These are phyloP conservation scores for Balakata baccata DNA, from an alignment of 345 rosid genomes.

Conservation along the genomic window DNA sequence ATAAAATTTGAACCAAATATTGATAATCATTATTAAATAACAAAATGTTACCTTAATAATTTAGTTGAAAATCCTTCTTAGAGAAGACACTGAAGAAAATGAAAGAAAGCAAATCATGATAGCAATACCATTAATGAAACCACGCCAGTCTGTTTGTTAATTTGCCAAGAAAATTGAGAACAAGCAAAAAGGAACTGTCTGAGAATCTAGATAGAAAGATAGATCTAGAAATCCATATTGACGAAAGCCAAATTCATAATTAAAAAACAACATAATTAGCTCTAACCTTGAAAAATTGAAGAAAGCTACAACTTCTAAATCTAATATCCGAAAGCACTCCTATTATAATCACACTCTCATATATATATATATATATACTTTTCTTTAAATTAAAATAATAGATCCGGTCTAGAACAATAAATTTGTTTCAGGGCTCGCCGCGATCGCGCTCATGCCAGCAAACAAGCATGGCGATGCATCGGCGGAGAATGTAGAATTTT, in stretches of 20 bases:
- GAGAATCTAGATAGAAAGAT: neutral
- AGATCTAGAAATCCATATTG: neutral
- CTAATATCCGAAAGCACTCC: too few relatives aligned
- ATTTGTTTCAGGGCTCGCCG: too few relatives aligned
- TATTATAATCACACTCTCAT: slow-evolving; percentile 18
- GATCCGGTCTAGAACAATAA: too few relatives aligned
- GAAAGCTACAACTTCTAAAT: too few relatives aligned
- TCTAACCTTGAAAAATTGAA: neutral
- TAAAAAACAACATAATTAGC: too few relatives aligned
- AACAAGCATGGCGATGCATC: slow-evolving; percentile 73
- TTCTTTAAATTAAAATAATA: neutral
- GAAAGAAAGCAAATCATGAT: too few relatives aligned
- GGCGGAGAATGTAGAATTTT: slow-evolving; percentile 73
- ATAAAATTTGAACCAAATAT: too few relatives aligned
- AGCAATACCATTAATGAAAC: too few relatives aligned
- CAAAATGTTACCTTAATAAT: too few relatives aligned
- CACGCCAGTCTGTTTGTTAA: neutral
- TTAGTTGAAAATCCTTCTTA: too few relatives aligned
- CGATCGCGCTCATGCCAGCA: slow-evolving; percentile 55
- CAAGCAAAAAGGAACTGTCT: neutral
- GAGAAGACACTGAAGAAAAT: too few relatives aligned
- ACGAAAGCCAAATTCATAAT: neutral
- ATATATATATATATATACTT: neutral
- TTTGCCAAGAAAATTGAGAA: neutral
- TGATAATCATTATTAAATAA: too few relatives aligned